phyloP scores from a whole-genome alignment of 805 yeast genomes.

The Candida pseudoglaebosa region DNA sequence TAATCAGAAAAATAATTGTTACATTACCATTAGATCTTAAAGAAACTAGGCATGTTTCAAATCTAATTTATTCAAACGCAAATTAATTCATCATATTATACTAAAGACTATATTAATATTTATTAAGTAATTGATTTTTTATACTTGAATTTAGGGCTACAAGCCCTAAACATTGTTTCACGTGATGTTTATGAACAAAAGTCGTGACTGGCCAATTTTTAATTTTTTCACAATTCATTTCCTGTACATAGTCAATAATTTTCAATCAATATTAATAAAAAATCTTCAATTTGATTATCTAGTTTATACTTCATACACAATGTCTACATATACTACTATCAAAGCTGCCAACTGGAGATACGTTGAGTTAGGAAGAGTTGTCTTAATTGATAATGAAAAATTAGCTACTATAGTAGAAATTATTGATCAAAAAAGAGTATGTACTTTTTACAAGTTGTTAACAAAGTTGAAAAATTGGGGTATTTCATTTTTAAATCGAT shows the following conservation, averaged over 20 bases:
- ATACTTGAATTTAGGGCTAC: background rate
- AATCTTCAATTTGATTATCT: background rate
- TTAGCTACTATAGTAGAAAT: constrained; percentile 97
- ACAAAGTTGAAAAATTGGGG: no score
- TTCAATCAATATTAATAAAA: background rate
- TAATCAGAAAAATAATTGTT: background rate
- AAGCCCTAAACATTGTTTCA: background rate
- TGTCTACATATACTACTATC: constrained; percentile 56
- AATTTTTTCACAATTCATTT: no score
- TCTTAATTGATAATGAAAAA: constrained; percentile 79
- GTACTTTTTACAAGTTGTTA: no score
- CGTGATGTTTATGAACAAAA: background rate
- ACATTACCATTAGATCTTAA: constrained; percentile 15
- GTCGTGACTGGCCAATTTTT: no score
- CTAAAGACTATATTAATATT: background rate
- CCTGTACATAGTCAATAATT: background rate
- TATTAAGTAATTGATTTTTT: background rate
- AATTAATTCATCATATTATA: constrained; percentile 39
- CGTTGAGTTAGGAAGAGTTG: constrained; percentile 99
- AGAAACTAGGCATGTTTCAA: constrained; percentile 47
- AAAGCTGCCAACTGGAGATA: constrained; percentile 98
- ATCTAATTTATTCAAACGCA: constrained; percentile 43
- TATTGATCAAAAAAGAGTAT: constrained; percentile 98
- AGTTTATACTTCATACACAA: constrained; percentile 8
- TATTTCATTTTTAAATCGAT: no score